phyloP scores from a whole-genome alignment of 2,329 filamentous ascomycete species.

The Penicillium rolfsii region DNA sequence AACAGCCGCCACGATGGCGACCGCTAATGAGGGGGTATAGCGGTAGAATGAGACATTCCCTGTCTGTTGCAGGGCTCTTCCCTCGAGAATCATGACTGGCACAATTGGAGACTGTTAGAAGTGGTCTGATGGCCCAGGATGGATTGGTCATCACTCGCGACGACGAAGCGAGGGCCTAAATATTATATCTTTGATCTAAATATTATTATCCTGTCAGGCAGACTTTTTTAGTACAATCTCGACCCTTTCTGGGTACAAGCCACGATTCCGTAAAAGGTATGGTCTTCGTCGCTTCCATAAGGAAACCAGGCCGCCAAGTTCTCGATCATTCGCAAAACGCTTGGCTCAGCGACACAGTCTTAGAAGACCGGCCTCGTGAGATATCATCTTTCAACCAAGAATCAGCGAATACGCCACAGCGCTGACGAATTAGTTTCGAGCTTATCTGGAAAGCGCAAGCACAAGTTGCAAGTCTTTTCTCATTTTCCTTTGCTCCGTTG shows the following conservation, averaged over 20 bases:
- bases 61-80: neutral
- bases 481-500: neutral
- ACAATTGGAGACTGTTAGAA: neutral
- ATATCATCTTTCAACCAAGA: neutral
- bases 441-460: too few relatives aligned
- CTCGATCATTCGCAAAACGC: neutral
- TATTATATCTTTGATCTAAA: neutral
- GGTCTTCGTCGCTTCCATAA: neutral
- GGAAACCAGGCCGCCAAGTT: neutral
- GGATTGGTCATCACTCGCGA: neutral
- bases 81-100: neutral
- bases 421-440: neutral
- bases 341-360: neutral
- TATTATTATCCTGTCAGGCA: neutral
- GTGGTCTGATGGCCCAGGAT: neutral
- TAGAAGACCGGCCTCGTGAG: neutral
- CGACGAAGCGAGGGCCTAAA: neutral
- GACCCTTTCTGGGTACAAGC: neutral
- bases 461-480: neutral
- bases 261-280: neutral
- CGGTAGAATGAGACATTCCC: slow-evolving; percentile 21
- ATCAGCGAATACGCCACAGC: neutral
- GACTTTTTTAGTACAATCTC: neutral
- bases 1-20: slow-evolving; percentile 34
- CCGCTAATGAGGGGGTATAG: slow-evolving; percentile 36